Base-by-base conservation (phyloP, 768 basidiomycete genomes). In the Leccinum pellstonianum region DNA sequence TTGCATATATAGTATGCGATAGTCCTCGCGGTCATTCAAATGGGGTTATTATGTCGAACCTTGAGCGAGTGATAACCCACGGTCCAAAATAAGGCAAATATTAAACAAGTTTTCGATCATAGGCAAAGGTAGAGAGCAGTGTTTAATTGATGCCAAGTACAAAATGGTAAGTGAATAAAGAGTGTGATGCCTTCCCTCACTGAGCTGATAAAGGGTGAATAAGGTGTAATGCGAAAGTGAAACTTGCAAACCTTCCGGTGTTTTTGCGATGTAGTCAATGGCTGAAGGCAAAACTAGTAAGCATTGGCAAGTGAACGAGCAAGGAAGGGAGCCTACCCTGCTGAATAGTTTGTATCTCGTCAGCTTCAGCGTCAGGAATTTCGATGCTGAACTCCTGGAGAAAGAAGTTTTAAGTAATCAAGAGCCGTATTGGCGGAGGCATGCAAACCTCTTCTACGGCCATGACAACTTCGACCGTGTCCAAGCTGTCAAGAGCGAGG, bases 381-480 rank as follows among this genome's bases (percentile, higher is more conserved):
- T 98, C 97, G 72, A 99, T 95, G 29, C 85, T 82, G 73, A 99
- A 99, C 70, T 98, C 97, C 93, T 98, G 67, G 37, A 17, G 56
- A 33, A 48, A 17, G 5, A 15, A 38, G 3, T 21, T 31, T 35
- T 37, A 25, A 52, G 35, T 11, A 23, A 7, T 57, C 21, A 55
- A 56, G 54, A 41, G 17, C 56, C 60, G 43, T 43, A 43, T 56
- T 50, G 21, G n/a, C 57, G 35, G 29, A 41, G 47, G 57, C 19
- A 38, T 23, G 25, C 63, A 54, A 66, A 86, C 89, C 85, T 95
- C 97, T 78, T 99, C 97, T 66, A 99, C 89, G 43, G 96, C 94
- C 95, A 99, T 97, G 68, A 98, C 92, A 27, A 98, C 95, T 75
- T 99, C 97, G 19, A 99, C 95, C 19, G 95, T 85, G 74, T 99